Evolutionary conservation across 2,329 filamentous ascomycete genomes (phyloP), one percentile per base, ranked within the genome.

Genomic region (Pyrenochaeta sp.): DNA sequence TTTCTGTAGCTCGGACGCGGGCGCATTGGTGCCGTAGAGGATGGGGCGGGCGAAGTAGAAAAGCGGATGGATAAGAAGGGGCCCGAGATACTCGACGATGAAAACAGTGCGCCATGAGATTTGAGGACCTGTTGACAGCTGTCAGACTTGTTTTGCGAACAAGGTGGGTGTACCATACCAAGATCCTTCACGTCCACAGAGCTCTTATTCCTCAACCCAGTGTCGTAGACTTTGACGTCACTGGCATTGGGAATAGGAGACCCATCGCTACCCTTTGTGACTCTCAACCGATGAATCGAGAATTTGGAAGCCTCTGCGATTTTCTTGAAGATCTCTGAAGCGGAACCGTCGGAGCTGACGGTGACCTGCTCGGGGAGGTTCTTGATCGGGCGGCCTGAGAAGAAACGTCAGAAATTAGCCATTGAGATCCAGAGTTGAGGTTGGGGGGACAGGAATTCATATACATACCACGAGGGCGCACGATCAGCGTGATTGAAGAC

Each of bases 91-190:
- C 75, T 99, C 94, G 77, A 96, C 86, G 52, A 96, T 77, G 79
- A 93, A 99, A 71, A 97, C 93, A 48, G 90, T 94, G 54, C 85
- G 86, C 94, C 94, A 99, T 51, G 84, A 85, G 42, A 96, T 87
- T 73, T 99, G 94, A 35, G 86, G 83, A 11, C 94, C 91, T 96
- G 53, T 18, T 46, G 23, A 28, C 13, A 8, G 7, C 17, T 31
- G 47, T 55, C 29, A 52, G 53, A 14, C 15, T 6, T 47, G 24
- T 9, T 13, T 5, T n/a, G 5, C 7, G 4, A 17, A 15, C 7
- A 21, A 9, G 27, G 19, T 38, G 14, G 32, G 30, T 17, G 23
- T 37, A 29, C 14, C 48, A 32, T 81, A 93, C 91, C 94, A 20
- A 99, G 80, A 69, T 99, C 93, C 77, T 99, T 97, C 53, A 97